Evolutionary conservation across 768 basidiomycete species (phyloP), one percentile per base, ranked within the genome.

Genomic region (Pholiota conissans): DNA sequence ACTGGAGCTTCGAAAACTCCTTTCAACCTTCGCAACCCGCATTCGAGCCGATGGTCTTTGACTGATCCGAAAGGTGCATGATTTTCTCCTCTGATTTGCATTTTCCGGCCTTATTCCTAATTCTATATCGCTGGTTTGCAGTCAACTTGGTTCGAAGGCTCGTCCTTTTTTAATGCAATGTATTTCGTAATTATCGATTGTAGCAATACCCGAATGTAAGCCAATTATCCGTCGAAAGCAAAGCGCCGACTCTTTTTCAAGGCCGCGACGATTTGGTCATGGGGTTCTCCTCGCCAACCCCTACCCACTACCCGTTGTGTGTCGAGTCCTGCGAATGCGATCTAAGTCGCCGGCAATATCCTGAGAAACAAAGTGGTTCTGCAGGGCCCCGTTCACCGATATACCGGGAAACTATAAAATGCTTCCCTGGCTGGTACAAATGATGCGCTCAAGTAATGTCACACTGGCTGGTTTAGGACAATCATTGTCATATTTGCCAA

Each of bases 1-100:
- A 79, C 63, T 79, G 78, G 78, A 80, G 77, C 63, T 54, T 64
- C 22, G 60, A 66, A 9, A 58, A 26, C 28, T 57, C 66, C 55
- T 55, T 63, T 29, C 52, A 60, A 37, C 20, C 57, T 24, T 46
- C 62, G 20, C 64, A 64, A 39, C 68, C 60, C n/a, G 57, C 59
- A 27, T 69, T 70, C 49, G 61, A 70, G 39, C 65, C 68, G 2
- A 65, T 71, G 61, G 48, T 52, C 18, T 56, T 69, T n/a, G 56
- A 62, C 40, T 54, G 48, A 45, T 46, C 45, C 9, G 6, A 24
- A 45, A 28, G 24, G 24, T 47, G 11, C 48, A 37, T 40, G 18
- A 34, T 20, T 22, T 18, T 39, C 34, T n/a, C 22, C 39, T 16
- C 16, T 27, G n/a, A 26, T 30, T 28, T 10, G 40, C 27, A 52